Evolutionary conservation across 805 yeast genomes (phyloP).

Genomic region (Nakazawaea peltata): DNA sequence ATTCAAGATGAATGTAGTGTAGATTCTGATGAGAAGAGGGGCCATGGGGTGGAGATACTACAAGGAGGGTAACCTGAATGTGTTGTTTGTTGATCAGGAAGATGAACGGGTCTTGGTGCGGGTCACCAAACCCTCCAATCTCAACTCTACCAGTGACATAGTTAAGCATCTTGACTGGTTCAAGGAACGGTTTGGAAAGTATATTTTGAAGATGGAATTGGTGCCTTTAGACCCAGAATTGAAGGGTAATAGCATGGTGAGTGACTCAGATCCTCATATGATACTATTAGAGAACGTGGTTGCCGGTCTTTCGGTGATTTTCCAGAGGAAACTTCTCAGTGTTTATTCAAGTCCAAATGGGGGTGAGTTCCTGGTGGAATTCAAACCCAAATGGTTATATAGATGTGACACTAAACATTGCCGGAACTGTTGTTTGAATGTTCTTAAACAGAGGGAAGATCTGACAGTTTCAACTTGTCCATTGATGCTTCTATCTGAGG

Average conservation of each 20-base stretch:
- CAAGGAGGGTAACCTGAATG: constrained; percentile 7
- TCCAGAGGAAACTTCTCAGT: too few relatives aligned
- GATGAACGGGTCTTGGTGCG: constrained; percentile 1
- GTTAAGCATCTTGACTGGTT: constrained; percentile 1
- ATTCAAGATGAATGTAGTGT: too few relatives aligned
- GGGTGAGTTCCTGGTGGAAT: constrained; percentile 25
- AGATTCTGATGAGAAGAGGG: too few relatives aligned
- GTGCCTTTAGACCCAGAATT: neutral
- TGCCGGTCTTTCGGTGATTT: neutral
- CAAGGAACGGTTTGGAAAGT: neutral
- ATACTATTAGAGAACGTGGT: neutral
- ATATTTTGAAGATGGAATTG: neutral
- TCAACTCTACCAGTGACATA: neutral
- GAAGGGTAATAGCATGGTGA: too few relatives aligned
- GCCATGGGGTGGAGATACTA: constrained; percentile 2
- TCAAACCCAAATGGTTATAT: constrained; percentile 48
- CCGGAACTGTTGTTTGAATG: constrained; percentile 36
- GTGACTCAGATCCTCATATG: neutral
- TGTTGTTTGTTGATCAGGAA: constrained; percentile 2
- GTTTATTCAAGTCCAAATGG: neutral
- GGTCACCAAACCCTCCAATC: neutral
- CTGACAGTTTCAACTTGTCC: too few relatives aligned
- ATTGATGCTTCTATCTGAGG: constrained; percentile 26
- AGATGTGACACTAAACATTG: constrained; percentile 27
- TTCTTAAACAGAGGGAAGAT: constrained; percentile 21